These are phyloP conservation scores for Penicillium brasilianum DNA, from an alignment of 2,329 filamentous ascomycete genomes.

Conservation along the genomic window DNA sequence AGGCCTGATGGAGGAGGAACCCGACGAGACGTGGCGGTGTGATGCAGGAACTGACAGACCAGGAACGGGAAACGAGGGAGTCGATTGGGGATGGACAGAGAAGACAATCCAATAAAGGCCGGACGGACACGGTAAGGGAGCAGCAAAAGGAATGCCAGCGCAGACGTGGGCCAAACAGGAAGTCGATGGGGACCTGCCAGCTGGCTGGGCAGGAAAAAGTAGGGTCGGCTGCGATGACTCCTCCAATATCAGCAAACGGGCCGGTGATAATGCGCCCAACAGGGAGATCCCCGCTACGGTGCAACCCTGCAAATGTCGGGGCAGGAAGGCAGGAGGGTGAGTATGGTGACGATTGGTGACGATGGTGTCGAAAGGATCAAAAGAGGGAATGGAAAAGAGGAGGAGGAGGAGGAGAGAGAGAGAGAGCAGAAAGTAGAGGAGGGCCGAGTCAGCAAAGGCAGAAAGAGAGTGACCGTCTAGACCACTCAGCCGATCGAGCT, in stretches of 20 bases:
- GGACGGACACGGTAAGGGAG: neutral
- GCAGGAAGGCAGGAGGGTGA: neutral
- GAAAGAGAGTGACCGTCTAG: neutral
- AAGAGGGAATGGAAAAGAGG: neutral
- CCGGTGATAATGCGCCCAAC: conserved; percentile 24
- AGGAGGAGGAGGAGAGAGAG: neutral
- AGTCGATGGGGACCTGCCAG: conserved; percentile 12
- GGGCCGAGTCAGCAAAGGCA: neutral
- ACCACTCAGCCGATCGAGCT: neutral
- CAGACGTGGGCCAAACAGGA: conserved; percentile 28
- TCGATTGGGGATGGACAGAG: neutral
- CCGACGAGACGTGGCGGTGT: conserved; percentile 22
- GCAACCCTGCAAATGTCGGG: neutral
- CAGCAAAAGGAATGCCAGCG: conserved; percentile 16
- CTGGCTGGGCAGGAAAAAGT: conserved; percentile 31
- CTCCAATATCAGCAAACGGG: conserved; percentile 30
- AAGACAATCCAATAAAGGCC: conserved; percentile 4
- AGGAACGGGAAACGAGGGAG: no score
- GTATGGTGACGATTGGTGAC: neutral
- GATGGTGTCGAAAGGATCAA: conserved; percentile 4
- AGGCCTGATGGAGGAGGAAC: neutral
- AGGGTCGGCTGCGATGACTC: conserved; percentile 9
- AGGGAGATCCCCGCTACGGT: conserved; percentile 24
- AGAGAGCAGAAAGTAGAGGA: neutral
- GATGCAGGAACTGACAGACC: conserved; percentile 17